Evolutionary conservation across 1,284 basidiomycete genomes (phyloP), one percentile per base, ranked within the genome.

Genomic region (Tranzscheliella williamsii): DNA sequence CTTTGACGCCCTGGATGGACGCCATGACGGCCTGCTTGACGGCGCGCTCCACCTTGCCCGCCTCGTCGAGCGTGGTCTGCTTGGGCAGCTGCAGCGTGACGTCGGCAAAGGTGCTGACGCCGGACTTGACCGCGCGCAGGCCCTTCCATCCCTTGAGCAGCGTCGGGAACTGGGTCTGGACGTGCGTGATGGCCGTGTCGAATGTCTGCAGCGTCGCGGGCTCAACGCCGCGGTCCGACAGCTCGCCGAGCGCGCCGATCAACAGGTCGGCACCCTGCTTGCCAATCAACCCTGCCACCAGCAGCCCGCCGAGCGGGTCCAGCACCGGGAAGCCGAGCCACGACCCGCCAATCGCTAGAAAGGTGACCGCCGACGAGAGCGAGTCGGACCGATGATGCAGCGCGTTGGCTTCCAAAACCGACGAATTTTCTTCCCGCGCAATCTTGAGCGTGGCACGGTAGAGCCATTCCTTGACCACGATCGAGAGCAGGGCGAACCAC

Each of bases 221-320:
- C 1, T 88, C 85, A 15, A 92, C 85, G 13, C 90, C 86, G 6
- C 87, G 87, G 73, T 96, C 92, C 2, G 89, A 89, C 35, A 96
- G 80, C 74, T 96, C 91, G 22, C 84, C 82, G 78, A 90, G 84
- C 1, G 92, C 88, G 13, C 85, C 85, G 35, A 83, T 79, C 35
- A 91, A 82, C 18, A 96, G 81, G 15, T 79, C 80, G 34, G 86
- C 80, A n/a, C 91, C 90, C 75, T 96, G 91, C 68, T 84, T 84
- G 20, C 95, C 82, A 76, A 97, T 95, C 67, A 97, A 85, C 46
- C 89, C 80, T 0, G 91, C 91, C 9, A 97, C 93, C 43, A 95
- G 78, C 16, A 97, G 80, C 12, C 93, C 94, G 64, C 95, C 95
- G 23, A 98, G 83, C 4, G 94, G 93, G 77, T 98, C 94, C 23